These are phyloP conservation scores for Plicaturopsis crispa DNA, from an alignment of 768 basidiomycete species.

Conservation along the genomic window DNA sequence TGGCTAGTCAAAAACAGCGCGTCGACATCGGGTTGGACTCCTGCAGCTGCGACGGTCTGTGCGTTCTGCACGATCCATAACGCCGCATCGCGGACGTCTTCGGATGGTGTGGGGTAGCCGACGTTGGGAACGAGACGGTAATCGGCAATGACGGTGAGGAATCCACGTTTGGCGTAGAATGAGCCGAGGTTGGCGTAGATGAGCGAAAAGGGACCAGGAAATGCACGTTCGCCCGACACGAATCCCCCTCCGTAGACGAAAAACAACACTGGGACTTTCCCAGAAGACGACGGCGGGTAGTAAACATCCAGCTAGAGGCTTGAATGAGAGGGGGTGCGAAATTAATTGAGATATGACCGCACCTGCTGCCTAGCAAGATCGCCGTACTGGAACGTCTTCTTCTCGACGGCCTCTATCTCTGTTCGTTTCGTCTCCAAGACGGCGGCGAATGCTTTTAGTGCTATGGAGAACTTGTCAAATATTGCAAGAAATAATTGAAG, in stretches of 20 bases:
- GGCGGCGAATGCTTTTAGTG: slow-evolving; percentile 39
- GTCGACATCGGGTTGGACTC: slow-evolving; percentile 18
- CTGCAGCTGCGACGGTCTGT: no score
- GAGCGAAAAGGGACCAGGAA: slow-evolving; percentile 40
- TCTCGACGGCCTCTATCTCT: slow-evolving; percentile 40
- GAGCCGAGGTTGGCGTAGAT: slow-evolving; percentile 50
- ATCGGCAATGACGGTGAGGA: slow-evolving; percentile 61
- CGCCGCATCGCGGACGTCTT: slow-evolving; percentile 55
- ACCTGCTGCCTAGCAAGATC: slow-evolving; percentile 43
- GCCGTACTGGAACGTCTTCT: slow-evolving; percentile 53
- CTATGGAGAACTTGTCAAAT: no score
- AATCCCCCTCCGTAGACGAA: slow-evolving; percentile 68
- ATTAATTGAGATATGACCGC: slow-evolving; percentile 10
- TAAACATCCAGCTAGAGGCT: slow-evolving; percentile 64
- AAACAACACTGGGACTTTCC: slow-evolving; percentile 47
- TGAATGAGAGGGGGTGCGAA: not conserved
- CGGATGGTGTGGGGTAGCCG: slow-evolving; percentile 44
- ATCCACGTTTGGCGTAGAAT: slow-evolving; percentile 53
- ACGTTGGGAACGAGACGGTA: slow-evolving; percentile 56
- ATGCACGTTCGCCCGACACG: slow-evolving; percentile 37
- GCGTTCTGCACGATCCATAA: slow-evolving; percentile 49
- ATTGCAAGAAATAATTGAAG: no score
- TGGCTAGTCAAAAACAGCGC: slow-evolving; percentile 29
- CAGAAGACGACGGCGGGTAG: slow-evolving; percentile 40
- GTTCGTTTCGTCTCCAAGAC: slow-evolving; percentile 38